Conservation (phyloP, 2,329 filamentous ascomycete species). For the Drechslerella dactyloides region DNA sequence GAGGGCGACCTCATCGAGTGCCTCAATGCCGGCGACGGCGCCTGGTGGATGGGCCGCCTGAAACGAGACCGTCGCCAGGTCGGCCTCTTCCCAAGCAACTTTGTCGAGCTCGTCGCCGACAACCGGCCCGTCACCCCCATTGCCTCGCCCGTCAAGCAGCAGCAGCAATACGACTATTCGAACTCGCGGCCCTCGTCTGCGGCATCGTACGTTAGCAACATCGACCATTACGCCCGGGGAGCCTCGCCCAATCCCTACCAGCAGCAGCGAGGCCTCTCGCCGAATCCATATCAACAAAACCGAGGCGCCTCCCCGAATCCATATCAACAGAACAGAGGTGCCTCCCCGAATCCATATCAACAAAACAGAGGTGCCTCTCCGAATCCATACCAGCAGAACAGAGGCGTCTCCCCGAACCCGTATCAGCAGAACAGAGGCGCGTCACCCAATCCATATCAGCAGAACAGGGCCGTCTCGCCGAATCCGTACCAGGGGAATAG, state of each 20-base stretch:
- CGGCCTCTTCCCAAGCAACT: slow-evolving; percentile 95
- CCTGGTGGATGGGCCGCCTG: slow-evolving; percentile 96
- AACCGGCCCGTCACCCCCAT: slow-evolving; percentile 71
- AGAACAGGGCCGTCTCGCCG: slow-evolving; percentile 56
- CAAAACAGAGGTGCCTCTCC: slow-evolving; percentile 34
- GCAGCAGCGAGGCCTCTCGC: slow-evolving; percentile 57
- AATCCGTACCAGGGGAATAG: slow-evolving; percentile 57
- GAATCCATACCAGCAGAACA: slow-evolving; percentile 40
- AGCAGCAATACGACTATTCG: slow-evolving; percentile 52
- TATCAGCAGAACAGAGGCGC: slow-evolving; percentile 36
- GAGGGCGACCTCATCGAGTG: slow-evolving; percentile 98
- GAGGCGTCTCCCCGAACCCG: slow-evolving; percentile 56
- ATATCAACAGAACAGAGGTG: slow-evolving; percentile 30
- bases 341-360: slow-evolving; percentile 57
- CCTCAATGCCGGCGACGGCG: slow-evolving; percentile 94
- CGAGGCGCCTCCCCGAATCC: slow-evolving; percentile 57
- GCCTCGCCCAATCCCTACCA: slow-evolving; percentile 55
- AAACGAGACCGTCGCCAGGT: slow-evolving; percentile 88
- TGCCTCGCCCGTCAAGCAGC: slow-evolving; percentile 53
- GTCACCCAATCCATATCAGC: slow-evolving; percentile 57
- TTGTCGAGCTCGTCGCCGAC: slow-evolving; percentile 85
- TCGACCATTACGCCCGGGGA: slow-evolving; percentile 59
- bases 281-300: slow-evolving; percentile 55
- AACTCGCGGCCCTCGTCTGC: slow-evolving; percentile 58
- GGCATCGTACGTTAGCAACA: slow-evolving; percentile 52